Base-by-base conservation (phyloP, 2,329 filamentous ascomycete genomes). In the Fusarium buharicum region DNA sequence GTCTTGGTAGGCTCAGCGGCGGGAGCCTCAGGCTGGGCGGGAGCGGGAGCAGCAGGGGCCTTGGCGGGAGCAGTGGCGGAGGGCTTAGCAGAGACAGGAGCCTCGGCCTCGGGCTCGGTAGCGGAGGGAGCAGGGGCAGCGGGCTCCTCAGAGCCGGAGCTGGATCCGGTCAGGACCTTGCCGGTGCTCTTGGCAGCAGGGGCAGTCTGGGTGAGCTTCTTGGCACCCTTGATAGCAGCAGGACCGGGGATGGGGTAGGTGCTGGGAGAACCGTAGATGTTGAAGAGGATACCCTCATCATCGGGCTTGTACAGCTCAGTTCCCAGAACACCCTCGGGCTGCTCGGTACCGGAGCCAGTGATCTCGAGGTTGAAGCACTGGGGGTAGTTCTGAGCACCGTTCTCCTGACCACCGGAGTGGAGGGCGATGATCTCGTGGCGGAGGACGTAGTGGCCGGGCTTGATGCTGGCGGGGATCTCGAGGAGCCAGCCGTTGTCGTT, bases 391-490 rank as follows among this genome's bases (percentile, higher is more conserved):
- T 84, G 81, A 10, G 81, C 81, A 44, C 81, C 81, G 64, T 81
- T 79, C 60, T 78, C 76, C 27, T 72, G 56, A 44, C 73, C 72
- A 6, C 74, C 79, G 6, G 73, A 66, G 65, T 84, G 82, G 49
- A 84, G 74, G 20, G 81, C 82, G 60, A 84, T 79, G 62, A 84
- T 81, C 72, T 84, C 82, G 71, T 83, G 81, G 11, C 82, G 79
- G 55, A 84, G 70, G 36, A 84, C 79, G 69, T 84, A 84, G 67
- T 72, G 70, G 12, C 77, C 77, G 22, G 75, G 55, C 55, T 75
- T 76, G 51, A 79, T 65, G 58, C 62, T 70, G 6, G 55, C 54
- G 33, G 77, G 77, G 41, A 79, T 70, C 50, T 73, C 69, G 54
- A 77, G 68, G 45, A 69, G 45, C 73, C 74, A 75, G 55, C 67